These are phyloP conservation scores for Colletotrichum eremochloae DNA, from an alignment of 2,329 filamentous ascomycete genomes.

Conservation along the genomic window DNA sequence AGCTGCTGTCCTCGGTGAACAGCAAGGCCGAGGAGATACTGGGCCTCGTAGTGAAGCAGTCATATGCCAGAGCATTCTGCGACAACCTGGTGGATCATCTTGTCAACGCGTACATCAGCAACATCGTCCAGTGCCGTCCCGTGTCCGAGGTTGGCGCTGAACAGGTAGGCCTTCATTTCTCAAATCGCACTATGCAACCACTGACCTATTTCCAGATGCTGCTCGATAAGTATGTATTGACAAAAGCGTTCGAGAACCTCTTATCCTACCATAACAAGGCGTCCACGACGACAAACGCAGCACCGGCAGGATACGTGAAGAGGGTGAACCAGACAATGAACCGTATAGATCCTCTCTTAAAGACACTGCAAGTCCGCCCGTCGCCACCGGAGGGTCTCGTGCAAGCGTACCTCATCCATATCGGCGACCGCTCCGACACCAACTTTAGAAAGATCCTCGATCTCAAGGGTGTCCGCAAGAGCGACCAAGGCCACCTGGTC, in stretches of 20 bases:
- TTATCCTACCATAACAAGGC: slow-evolving; percentile 71
- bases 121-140: slow-evolving; percentile 89
- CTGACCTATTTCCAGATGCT: slow-evolving; percentile 76
- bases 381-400: slow-evolving; percentile 94
- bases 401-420: slow-evolving; percentile 97
- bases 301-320: slow-evolving; percentile 79
- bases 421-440: slow-evolving; percentile 90
- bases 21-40: slow-evolving; percentile 81
- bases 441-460: slow-evolving; percentile 98
- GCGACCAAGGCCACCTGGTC: slow-evolving; percentile 84
- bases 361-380: slow-evolving; percentile 94
- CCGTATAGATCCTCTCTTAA: slow-evolving; percentile 91
- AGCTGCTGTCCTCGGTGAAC: slow-evolving; percentile 82
- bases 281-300: slow-evolving; percentile 53
- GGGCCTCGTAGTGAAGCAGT: slow-evolving; percentile 84
- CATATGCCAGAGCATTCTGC: slow-evolving; percentile 94
- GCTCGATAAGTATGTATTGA: slow-evolving; percentile 91
- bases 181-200: not conserved
- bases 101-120: slow-evolving; percentile 82
- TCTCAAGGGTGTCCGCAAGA: slow-evolving; percentile 89
- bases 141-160: slow-evolving; percentile 95
- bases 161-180: slow-evolving; percentile 67
- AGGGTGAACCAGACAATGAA: slow-evolving; percentile 87
- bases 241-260: slow-evolving; percentile 81
- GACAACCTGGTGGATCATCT: slow-evolving; percentile 95